A percentile compares a stretch with the other conserved stretches of the same genome.
Evolutionary conservation across 2,329 filamentous ascomycete genomes (phyloP).

Genomic region (Cladosporium sphaerospermum): DNA sequence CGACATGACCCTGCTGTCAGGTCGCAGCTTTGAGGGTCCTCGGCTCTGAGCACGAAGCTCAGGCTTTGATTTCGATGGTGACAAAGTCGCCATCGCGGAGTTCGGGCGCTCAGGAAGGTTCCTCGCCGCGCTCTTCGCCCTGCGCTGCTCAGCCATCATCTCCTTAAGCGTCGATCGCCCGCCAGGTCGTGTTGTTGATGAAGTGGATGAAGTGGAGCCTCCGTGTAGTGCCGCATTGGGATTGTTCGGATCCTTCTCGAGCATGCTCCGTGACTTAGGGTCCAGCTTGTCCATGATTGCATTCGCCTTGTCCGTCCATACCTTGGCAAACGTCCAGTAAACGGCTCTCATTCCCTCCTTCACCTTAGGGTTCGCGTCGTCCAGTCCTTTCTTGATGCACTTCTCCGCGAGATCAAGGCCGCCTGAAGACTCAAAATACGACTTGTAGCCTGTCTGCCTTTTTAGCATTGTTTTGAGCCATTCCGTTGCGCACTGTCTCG

Average conservation of each 20-base stretch:
- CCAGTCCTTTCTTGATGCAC: conserved; percentile 80
- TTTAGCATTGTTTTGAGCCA: conserved; percentile 82
- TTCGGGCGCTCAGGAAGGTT: conserved; percentile 48
- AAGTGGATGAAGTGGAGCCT: conserved; percentile 41
- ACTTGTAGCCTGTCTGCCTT: conserved; percentile 72
- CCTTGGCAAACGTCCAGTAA: conserved; percentile 74
- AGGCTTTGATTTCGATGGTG: conserved; percentile 38
- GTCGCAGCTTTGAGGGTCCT: conserved; percentile 24
- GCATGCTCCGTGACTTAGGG: conserved; percentile 66
- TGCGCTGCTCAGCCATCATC: conserved; percentile 66
- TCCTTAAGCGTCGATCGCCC: conserved; percentile 64
- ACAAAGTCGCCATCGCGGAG: conserved; percentile 51
- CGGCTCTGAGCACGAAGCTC: conserved; percentile 20
- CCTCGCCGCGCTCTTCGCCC: conserved; percentile 49
- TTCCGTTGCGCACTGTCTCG: conserved; percentile 67
- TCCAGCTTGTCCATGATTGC: conserved; percentile 73
- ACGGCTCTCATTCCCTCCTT: conserved; percentile 78
- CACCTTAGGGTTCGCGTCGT: conserved; percentile 83
- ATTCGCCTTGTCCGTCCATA: conserved; percentile 75
- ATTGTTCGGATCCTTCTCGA: conserved; percentile 80
- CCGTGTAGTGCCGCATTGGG: conserved; percentile 49
- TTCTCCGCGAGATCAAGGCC: conserved; percentile 80
- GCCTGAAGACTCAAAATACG: conserved; percentile 74
- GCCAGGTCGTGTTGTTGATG: conserved; percentile 21
- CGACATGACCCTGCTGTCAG: conserved; percentile 23